Conservation (phyloP, 768 basidiomycete genomes). For the Paxillus involutus region DNA sequence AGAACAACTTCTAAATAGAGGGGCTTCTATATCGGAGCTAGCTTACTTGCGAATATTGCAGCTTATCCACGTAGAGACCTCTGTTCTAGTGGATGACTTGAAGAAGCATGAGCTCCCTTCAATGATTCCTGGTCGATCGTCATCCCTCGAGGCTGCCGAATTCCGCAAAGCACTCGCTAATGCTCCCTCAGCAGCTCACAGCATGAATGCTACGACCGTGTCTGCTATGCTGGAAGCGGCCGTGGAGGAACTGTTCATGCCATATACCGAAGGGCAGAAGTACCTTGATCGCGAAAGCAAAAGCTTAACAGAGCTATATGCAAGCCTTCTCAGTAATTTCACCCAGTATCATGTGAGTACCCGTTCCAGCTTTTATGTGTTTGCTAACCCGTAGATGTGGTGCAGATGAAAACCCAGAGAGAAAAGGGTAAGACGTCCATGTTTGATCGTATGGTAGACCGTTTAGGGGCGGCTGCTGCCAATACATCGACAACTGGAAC, state of each 20-base stretch:
- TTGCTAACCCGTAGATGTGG: conserved; percentile 4
- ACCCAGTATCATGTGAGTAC: conserved; percentile 81
- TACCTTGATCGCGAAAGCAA: conserved; percentile 92
- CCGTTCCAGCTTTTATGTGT: background rate
- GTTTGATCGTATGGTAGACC: conserved; percentile 91
- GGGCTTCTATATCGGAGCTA: conserved; percentile 76
- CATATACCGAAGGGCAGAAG: conserved; percentile 87
- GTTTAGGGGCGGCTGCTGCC: conserved; percentile 72
- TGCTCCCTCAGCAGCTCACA: conserved; percentile 38
- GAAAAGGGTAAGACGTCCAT: conserved; percentile 63
- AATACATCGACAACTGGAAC: conserved; percentile 58
- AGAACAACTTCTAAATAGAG: conserved; percentile 81
- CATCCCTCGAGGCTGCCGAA: conserved; percentile 60
- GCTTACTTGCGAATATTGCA: conserved; percentile 90
- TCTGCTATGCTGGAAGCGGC: conserved; percentile 90
- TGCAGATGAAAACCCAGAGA: conserved; percentile 58
- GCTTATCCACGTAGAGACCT: conserved; percentile 78
- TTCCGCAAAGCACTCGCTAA: conserved; percentile 56
- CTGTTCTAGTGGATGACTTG: conserved; percentile 83
- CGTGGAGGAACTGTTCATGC: conserved; percentile 94
- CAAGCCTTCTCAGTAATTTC: conserved; percentile 67
- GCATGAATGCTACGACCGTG: conserved; percentile 49
- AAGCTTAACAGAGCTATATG: conserved; percentile 78
- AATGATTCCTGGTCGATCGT: conserved; percentile 52
- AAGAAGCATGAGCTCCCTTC: conserved; percentile 87